Evolutionary conservation across 2,329 filamentous ascomycete genomes (phyloP), one percentile per base, ranked within the genome.

Genomic region (Colletotrichum musae): DNA sequence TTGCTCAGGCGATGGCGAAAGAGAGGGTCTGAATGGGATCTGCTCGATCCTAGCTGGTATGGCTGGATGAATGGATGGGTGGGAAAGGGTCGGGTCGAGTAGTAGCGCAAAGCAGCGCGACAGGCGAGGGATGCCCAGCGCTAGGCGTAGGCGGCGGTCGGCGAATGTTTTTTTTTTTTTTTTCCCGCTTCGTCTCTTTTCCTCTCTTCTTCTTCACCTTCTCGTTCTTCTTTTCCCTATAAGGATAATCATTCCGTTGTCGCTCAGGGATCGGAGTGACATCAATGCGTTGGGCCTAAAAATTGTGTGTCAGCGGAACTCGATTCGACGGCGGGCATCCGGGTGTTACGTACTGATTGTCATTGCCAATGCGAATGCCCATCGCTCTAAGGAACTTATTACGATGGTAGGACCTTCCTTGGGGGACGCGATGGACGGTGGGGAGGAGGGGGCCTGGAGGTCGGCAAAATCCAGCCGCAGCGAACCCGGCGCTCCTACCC

Each of bases 281-380:
- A 70, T 70, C 67, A 70, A 66, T 61, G 67, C 67, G 62, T 21
- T 45, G 32, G 62, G 50, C 26, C 62, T 36, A 36, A 32, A 60
- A 39, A 48, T 66, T 47, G 45, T 70, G 56, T 67, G 67, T 70
- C 62, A 70, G 67, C 67, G 36, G 43, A 70, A 70, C 56, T 70
- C 62, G 62, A 61, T 70, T 70, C 62, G 67, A 67, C 56, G 57
- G 48, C 39, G 18, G 47, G 47, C 47, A 26, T 32, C 15, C 41
- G 21, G 51, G 21, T 21, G 51, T 61, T 69, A 66, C 66, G 62
- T 69, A 69, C 66, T 51, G 45, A 60, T 52, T 61, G 56, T 45
- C 41, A 58, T 36, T 58, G 52, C 32, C 32, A 36, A 36, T 36
- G 32, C 32, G 32, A 36, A 36, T 36, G 32, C 32, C 32, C 9